phyloP scores from a whole-genome alignment of 495 filamentous ascomycete species.

The Penicillium bovifimosum region DNA sequence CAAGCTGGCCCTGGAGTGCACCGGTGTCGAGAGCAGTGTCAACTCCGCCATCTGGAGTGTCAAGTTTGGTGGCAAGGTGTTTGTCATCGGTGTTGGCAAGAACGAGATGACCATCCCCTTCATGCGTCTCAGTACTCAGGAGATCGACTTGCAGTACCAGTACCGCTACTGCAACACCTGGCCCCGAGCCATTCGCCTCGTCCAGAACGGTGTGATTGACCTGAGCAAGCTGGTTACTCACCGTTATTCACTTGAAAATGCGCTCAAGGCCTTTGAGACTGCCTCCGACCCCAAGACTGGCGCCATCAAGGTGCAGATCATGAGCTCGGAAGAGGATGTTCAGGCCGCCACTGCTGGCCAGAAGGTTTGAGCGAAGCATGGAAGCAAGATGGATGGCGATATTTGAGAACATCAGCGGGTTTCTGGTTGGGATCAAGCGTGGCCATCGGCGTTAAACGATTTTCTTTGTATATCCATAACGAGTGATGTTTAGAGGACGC shows the following conservation, averaged over 20 bases:
- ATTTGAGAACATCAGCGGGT: constrained; percentile 4
- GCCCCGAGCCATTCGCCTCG: constrained; percentile 84
- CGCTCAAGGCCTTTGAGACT: constrained; percentile 81
- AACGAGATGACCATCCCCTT: constrained; percentile 92
- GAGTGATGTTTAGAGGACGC: constrained; percentile 21
- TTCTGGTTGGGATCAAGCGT: background rate
- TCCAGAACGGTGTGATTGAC: constrained; percentile 76
- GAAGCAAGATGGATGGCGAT: background rate
- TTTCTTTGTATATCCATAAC: constrained; percentile 14
- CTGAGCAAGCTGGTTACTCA: constrained; percentile 80
- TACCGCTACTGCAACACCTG: constrained; percentile 95
- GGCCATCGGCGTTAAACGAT: constrained; percentile 7
- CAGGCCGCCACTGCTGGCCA: constrained; percentile 38
- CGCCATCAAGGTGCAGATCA: constrained; percentile 92
- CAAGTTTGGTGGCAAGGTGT: constrained; percentile 91
- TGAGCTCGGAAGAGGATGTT: constrained; percentile 46
- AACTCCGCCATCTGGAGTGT: constrained; percentile 78
- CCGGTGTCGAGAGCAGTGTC: constrained; percentile 85
- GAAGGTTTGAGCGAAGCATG: constrained; percentile 18
- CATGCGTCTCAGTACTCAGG: constrained; percentile 82
- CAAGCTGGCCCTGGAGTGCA: constrained; percentile 78
- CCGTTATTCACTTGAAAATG: constrained; percentile 78
- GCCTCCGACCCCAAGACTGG: constrained; percentile 83
- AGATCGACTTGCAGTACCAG: constrained; percentile 93
- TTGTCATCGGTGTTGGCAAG: constrained; percentile 88